Base-by-base conservation (phyloP, 768 basidiomycete species). In the Cyclocybe cylindracea region DNA sequence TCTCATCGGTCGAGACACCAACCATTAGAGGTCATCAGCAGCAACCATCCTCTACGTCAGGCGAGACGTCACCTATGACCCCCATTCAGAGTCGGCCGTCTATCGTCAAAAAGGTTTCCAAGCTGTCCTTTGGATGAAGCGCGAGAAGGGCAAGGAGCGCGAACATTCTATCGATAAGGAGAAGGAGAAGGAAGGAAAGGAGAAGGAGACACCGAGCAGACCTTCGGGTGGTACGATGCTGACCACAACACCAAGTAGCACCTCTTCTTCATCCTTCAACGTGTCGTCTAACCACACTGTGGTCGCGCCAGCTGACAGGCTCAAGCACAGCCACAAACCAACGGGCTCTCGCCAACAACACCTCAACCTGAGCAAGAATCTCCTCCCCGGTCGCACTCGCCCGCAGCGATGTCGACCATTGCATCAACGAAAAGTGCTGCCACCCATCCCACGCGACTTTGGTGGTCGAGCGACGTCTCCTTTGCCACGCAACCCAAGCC, bases 211-310 rank as follows among this genome's bases (percentile, higher is more conserved):
- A 14, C 61, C 69, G 5, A 62, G 69, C 36, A 69, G 76, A 18
- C 75, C 77, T 37, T 77, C 76, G 24, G 24, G 24, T 35, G 74
- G 64, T 10, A 78, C 73, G 13, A 78, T 73, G 6, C 66, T 89
- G 52, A 82, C 78, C 47, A 72, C 84, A 14, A 87, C 84, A 4
- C 80, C 85, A 5, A 89, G 86, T 63, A 85, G 84, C 47, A 86
- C 85, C 18, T 91, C 88, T 0, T 91, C 89, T 2, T 91, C 90
- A 3, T 91, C 92, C 73, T 91, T 92, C 76, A 91, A 91, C 61
- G 86, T 90, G 5, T 78, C 85, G 2, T 80, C 84, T 5, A 78
- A 79, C 44, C 74, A 78, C 32, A 72, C 74, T n/a, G 68, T 66
- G 13, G 56, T 60, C 40, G 60, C 55, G 5, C 18, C 57, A 4